These are phyloP conservation scores for Ilyonectria robusta DNA, from an alignment of 2,329 filamentous ascomycete species.

Conservation along the genomic window DNA sequence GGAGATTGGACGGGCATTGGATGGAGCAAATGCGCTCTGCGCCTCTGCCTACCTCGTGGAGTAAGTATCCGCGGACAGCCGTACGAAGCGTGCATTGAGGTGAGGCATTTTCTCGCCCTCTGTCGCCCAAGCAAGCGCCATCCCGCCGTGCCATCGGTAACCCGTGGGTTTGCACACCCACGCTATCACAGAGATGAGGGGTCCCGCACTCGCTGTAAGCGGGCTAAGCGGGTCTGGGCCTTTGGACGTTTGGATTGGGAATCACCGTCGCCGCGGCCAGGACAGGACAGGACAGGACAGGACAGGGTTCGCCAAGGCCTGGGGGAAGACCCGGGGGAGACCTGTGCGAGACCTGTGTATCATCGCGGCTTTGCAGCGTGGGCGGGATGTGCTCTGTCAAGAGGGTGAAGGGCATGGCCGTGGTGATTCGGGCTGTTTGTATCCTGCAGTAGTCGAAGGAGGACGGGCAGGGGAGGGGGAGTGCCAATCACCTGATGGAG, in stretches of 20 bases:
- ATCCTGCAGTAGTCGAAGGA: constrained; percentile 5
- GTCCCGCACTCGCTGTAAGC: constrained; percentile 21
- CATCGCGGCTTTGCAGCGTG: constrained; percentile 23
- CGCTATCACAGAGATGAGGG: constrained; percentile 27
- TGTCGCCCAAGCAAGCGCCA: constrained; percentile 24
- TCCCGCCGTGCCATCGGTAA: constrained; percentile 23
- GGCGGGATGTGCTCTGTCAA: not conserved
- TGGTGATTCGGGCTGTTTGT: not conserved
- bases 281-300: constrained; percentile 22
- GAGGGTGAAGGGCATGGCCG: constrained; percentile 6
- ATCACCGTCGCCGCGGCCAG: not conserved
- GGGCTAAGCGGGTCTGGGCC: constrained; percentile 41
- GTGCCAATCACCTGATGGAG: constrained; percentile 28
- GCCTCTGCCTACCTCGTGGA: constrained; percentile 17
- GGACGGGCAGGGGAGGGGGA: constrained; percentile 10
- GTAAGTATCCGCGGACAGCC: constrained; percentile 23
- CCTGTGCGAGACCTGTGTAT: constrained; percentile 34
- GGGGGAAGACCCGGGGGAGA: constrained; percentile 31
- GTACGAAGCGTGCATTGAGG: constrained; percentile 7
- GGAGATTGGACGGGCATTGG: constrained; percentile 24
- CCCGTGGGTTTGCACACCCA: constrained; percentile 30
- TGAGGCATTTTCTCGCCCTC: constrained; percentile 35
- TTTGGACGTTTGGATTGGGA: constrained; percentile 35
- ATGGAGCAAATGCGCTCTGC: constrained; percentile 25
- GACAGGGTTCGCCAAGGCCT: constrained; percentile 38